Percentiles rank a stretch among this genome's conserved stretches.
Evolutionary conservation across 2,329 filamentous ascomycete species (phyloP).

Genomic region (Clonostachys rhizophaga): DNA sequence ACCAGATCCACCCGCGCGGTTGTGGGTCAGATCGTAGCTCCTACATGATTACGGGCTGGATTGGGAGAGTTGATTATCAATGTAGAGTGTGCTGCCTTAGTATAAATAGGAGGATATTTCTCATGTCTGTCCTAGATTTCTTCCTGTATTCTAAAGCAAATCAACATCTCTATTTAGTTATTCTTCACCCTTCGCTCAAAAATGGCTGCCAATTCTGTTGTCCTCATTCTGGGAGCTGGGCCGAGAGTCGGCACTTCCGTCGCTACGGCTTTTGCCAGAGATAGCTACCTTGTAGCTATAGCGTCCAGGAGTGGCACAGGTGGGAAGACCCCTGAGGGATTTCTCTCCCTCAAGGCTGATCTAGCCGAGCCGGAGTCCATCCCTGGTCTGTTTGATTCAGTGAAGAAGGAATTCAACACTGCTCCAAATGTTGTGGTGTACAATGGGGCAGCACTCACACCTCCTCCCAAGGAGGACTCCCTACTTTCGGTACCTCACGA

Average conservation of each 20-base stretch:
- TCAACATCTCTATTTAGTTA: too few species aligned
- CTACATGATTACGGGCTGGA: too few species aligned
- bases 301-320: conserved; percentile 5
- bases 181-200: too few species aligned
- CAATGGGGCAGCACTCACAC: conserved; percentile 29
- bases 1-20: too few species aligned
- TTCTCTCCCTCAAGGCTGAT: background rate
- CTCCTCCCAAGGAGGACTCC: conserved; percentile 20
- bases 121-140: too few species aligned
- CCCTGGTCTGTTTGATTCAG: conserved; percentile 19
- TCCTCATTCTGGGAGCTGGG: conserved; percentile 4
- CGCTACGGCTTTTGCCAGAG: background rate
- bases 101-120: too few species aligned
- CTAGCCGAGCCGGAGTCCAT: conserved; percentile 5
- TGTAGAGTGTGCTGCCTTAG: too few species aligned
- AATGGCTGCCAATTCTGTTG: background rate
- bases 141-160: too few species aligned
- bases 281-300: conserved; percentile 2
- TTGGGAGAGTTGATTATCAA: too few species aligned
- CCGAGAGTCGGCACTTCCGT: conserved; percentile 1
- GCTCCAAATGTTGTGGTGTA: conserved; percentile 33
- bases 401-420: conserved; percentile 19
- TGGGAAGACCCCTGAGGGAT: background rate
- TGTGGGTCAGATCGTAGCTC: too few species aligned
- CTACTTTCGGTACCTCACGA: conserved; percentile 23